phyloP scores from a whole-genome alignment of 139 green algal species.

The Zygnema cylindricum region DNA sequence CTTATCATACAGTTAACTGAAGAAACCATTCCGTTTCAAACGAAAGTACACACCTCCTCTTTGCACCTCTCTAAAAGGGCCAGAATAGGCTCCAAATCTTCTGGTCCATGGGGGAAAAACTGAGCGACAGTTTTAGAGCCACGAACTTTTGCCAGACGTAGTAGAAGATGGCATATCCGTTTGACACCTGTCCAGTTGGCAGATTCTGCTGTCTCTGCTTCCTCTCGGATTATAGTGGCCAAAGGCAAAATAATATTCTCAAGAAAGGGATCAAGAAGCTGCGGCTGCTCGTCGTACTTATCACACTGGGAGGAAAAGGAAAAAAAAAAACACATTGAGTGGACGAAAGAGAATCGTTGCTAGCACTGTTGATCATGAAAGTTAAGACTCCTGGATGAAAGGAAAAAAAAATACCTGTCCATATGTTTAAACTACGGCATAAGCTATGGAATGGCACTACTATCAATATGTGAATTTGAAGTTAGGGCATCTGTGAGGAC shows the following conservation, averaged over 20 bases:
- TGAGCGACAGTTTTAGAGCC: conserved; percentile 84
- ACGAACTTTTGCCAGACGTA: conserved; percentile 74
- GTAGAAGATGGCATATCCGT: background rate
- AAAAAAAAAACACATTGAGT: background rate
- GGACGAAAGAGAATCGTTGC: background rate
- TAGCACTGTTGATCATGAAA: background rate
- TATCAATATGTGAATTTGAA: background rate
- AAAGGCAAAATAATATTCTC: conserved; percentile 81
- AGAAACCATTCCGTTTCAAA: too few relatives aligned
- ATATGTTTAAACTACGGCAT: background rate
- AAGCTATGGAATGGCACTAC: background rate
- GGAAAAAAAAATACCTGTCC: background rate
- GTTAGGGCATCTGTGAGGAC: background rate
- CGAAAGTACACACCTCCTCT: too few relatives aligned
- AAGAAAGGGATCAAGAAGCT: conserved; percentile 91
- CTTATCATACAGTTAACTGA: too few relatives aligned
- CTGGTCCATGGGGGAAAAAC: conserved; percentile 88
- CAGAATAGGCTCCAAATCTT: conserved; percentile 82
- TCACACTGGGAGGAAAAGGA: conserved; percentile 70
- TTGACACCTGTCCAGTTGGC: conserved; percentile 1
- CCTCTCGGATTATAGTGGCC: conserved; percentile 69
- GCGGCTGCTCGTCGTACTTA: conserved; percentile 93
- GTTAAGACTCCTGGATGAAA: background rate
- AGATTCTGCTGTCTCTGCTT: conserved; percentile 53
- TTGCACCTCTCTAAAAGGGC: conserved; percentile 67